Conservation (phyloP, 495 filamentous ascomycete genomes). For the Sordaria brevicollis region DNA sequence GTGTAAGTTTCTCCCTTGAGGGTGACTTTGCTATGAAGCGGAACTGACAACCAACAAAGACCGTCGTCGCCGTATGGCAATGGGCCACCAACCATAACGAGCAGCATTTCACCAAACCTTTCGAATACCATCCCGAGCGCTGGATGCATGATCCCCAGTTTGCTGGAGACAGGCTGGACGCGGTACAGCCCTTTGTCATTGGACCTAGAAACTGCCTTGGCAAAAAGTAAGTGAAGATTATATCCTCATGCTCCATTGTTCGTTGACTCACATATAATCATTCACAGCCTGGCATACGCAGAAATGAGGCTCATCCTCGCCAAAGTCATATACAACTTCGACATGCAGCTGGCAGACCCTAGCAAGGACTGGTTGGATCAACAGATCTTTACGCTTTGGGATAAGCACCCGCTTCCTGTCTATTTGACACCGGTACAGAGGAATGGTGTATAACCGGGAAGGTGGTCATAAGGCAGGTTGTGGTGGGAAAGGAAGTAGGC, state of each 20-base stretch:
- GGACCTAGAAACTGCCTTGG: conserved; percentile 50
- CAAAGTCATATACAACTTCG: conserved; percentile 37
- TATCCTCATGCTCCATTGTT: not conserved
- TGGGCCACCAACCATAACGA: conserved; percentile 33
- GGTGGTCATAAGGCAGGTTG: not conserved
- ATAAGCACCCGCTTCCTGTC: not conserved
- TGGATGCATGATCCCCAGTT: conserved; percentile 33
- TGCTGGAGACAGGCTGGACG: conserved; percentile 32
- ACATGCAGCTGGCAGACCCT: conserved; percentile 28
- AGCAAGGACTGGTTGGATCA: conserved; percentile 22
- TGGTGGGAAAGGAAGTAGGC: too few species aligned
- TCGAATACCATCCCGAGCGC: conserved; percentile 39
- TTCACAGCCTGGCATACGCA: conserved; percentile 2
- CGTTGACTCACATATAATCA: not conserved
- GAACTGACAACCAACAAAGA: conserved; percentile 21
- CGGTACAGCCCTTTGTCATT: conserved; percentile 40
- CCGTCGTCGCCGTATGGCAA: conserved; percentile 37
- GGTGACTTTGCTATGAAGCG: not conserved
- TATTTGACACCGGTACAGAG: not conserved
- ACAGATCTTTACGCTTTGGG: not conserved
- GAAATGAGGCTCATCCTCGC: conserved; percentile 42
- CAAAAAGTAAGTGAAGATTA: conserved; percentile 34
- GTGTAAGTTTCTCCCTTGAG: conserved; percentile 18
- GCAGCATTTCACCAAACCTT: conserved; percentile 35
- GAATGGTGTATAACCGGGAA: not conserved